Evolutionary conservation across 805 yeast species (phyloP).

Genomic region (Barnettozyma vustinii): DNA sequence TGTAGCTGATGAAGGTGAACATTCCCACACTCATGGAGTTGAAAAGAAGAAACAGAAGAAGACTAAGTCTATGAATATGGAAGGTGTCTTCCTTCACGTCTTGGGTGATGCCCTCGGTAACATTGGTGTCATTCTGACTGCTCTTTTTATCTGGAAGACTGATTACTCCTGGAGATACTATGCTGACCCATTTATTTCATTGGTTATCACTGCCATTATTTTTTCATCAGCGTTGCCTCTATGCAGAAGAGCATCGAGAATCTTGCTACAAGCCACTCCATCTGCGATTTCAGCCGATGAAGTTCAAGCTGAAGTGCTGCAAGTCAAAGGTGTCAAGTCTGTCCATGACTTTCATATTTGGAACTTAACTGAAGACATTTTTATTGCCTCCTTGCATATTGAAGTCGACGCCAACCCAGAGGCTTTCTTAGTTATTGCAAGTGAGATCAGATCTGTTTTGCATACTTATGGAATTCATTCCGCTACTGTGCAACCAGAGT

Average conservation of each 20-base stretch:
- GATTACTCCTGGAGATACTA: conserved; percentile 83
- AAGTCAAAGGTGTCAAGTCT: conserved; percentile 68
- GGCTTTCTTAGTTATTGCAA: conserved; percentile 64
- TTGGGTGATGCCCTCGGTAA: conserved; percentile 95
- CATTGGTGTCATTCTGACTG: conserved; percentile 86
- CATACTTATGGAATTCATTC: conserved; percentile 85
- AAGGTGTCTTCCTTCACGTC: conserved; percentile 93
- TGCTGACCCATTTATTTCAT: conserved; percentile 80
- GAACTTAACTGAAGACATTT: conserved; percentile 84
- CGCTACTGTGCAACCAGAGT: conserved; percentile 96
- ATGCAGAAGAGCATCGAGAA: conserved; percentile 80
- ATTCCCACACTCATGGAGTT: conserved; percentile 11
- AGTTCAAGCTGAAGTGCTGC: conserved; percentile 61
- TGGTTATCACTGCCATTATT: conserved; percentile 80
- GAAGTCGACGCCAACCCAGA: conserved; percentile 63
- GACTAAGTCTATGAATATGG: conserved; percentile 83
- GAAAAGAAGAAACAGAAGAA: conserved; percentile 16
- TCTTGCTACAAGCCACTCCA: conserved; percentile 90
- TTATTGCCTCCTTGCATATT: conserved; percentile 86
- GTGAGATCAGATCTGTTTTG: conserved; percentile 68
- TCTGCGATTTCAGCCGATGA: conserved; percentile 70
- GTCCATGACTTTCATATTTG: conserved; percentile 96
- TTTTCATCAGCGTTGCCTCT: conserved; percentile 89
- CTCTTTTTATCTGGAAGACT: conserved; percentile 90
- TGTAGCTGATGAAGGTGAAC: conserved; percentile 1